These are phyloP conservation scores for Tetrahymena borealis DNA, from an alignment of 73 alveolate species.

Conservation along the genomic window DNA sequence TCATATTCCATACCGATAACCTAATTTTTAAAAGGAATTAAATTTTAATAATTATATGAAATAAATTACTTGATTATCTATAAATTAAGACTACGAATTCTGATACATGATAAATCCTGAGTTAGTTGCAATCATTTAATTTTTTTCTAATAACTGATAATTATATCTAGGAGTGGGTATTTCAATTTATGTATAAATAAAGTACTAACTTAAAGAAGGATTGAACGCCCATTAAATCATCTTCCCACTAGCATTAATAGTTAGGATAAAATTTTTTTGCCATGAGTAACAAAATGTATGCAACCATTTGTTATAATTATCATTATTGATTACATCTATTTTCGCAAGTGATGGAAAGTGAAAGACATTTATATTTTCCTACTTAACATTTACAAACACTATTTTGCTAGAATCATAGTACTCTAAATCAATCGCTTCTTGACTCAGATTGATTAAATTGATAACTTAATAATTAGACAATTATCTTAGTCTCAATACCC, in stretches of 20 bases:
- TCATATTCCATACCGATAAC: neutral
- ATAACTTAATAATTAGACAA: too few relatives aligned
- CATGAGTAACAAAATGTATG: neutral
- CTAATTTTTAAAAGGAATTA: too few relatives aligned
- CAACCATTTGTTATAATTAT: neutral
- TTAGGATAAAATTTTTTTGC: neutral
- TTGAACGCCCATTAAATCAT: neutral
- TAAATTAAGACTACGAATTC: neutral
- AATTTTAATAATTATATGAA: too few relatives aligned
- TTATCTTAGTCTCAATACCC: neutral
- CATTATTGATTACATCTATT: neutral
- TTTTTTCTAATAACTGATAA: neutral
- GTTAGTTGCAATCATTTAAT: neutral
- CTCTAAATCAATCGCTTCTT: neutral
- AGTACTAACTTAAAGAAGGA: too few relatives aligned
- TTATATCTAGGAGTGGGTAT: neutral
- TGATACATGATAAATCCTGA: neutral
- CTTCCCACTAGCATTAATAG: neutral
- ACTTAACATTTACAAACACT: neutral
- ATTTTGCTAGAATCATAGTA: neutral
- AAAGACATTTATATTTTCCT: neutral
- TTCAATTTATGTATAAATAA: too few relatives aligned
- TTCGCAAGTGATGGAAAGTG: neutral
- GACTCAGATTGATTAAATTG: too few relatives aligned
- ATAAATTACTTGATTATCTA: neutral